Evolutionary conservation across 2,329 filamentous ascomycete species (phyloP), one percentile per base, ranked within the genome.

Genomic region (Emergomyces orientalis): DNA sequence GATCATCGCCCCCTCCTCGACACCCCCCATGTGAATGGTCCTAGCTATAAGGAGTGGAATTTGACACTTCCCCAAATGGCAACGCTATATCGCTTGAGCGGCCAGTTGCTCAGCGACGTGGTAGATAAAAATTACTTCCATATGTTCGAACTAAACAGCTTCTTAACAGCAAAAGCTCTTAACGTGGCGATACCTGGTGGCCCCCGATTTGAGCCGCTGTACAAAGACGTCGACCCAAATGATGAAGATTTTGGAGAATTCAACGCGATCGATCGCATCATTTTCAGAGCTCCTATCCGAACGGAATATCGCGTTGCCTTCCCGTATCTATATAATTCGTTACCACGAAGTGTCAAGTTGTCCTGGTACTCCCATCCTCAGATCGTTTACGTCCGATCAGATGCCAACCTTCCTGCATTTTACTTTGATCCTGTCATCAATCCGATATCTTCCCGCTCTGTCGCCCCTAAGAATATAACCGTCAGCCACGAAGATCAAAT

Each of bases 211-310:
- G 94, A 99, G 76, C 94, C 94, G 30, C 76, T 99, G 25, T 99
- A 97, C 81, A 99, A 99, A 78, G 94, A 99, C 70, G 92, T 99
- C 65, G 92, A 99, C 74, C 94, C 94, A 1, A 99, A 99, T 70
- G 93, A 97, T 69, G 94, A 99, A 75, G 94, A 99, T 73, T 99
- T 99, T 77, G 94, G 94, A 76, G 94, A 99, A 76, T 99, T 99
- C 82, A 99, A 99, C 72, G 94, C 94, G 41, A 99, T 99, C 70
- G 94, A 99, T 72, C 90, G 95, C 69, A 99, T 99, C 77, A 99
- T 99, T 69, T 99, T 99, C 82, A 89, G 94, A 67, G 88, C 89
- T 56, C 92, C 93, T 0, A 95, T 97, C 67, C 87, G 93, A 69
- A 99, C 93, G 9, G 94, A 99, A 77, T 97, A 95, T 71, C 87